A percentile compares a stretch with the other conserved stretches of the same genome.
Evolutionary conservation across 345 rosid genomes (phyloP).

Genomic region (Salix purpurea): DNA sequence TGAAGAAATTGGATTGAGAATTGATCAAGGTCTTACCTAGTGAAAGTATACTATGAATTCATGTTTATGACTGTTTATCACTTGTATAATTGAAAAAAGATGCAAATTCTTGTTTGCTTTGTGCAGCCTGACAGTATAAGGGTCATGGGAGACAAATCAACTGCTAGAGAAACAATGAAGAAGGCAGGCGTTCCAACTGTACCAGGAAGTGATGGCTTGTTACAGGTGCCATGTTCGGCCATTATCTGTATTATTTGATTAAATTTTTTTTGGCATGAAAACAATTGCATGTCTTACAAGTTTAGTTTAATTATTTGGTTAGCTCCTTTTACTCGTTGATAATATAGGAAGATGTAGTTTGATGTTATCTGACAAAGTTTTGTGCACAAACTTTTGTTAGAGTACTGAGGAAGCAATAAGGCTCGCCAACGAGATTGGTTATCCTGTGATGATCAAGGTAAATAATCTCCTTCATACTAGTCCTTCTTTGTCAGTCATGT

Average conservation of each 20-base stretch:
- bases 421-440: conserved; percentile 87
- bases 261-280: not conserved
- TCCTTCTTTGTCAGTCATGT: not conserved
- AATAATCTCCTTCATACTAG: conserved; percentile 3
- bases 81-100: not conserved
- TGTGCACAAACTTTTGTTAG: conserved; percentile 32
- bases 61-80: not conserved
- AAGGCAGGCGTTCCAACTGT: conserved; percentile 98
- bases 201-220: conserved; percentile 94
- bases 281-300: not conserved
- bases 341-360: not conserved
- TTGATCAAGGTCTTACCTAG: not conserved
- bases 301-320: not conserved
- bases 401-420: conserved; percentile 85
- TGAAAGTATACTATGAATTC: not conserved
- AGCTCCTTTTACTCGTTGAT: not conserved
- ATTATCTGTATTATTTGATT: conserved; percentile 3
- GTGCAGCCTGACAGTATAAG: conserved; percentile 95
- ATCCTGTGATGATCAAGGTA: conserved; percentile 98
- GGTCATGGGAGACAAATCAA: conserved; percentile 96
- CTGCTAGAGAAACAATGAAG: conserved; percentile 99
- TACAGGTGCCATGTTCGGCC: conserved; percentile 48
- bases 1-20: not conserved
- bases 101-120: not conserved
- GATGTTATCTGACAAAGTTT: not conserved